phyloP scores from a whole-genome alignment of 768 basidiomycete genomes.

The Sistotremastrum suecicum region DNA sequence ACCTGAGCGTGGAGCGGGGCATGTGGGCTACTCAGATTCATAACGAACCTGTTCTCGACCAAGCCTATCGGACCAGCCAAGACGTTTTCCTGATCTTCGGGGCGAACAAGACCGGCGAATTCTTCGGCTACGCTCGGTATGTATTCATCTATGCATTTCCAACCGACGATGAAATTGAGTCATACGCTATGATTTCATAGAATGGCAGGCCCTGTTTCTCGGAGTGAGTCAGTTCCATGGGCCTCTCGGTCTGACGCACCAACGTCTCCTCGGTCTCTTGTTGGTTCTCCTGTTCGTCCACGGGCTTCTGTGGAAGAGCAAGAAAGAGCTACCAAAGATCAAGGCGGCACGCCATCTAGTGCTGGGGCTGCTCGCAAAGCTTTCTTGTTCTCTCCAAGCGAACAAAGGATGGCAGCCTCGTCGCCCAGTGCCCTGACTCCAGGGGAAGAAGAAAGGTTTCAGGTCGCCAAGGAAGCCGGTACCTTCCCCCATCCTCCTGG shows the following conservation, averaged over 20 bases:
- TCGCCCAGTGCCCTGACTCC: conserved; percentile 26
- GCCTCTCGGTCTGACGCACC: conserved; percentile 27
- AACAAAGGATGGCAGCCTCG: conserved; percentile 24
- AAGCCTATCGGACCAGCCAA: conserved; percentile 80
- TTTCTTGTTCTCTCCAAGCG: conserved; percentile 23
- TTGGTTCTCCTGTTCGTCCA: conserved; percentile 10
- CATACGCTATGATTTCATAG: conserved; percentile 20
- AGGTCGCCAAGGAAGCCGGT: too few species aligned
- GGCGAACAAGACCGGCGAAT: conserved; percentile 89
- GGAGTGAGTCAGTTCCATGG: conserved; percentile 43
- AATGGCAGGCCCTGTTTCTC: conserved; percentile 55
- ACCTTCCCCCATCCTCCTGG: too few species aligned
- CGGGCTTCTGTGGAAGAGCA: neutral
- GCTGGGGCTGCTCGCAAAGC: conserved; percentile 7
- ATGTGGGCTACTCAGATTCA: conserved; percentile 90
- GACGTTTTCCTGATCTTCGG: conserved; percentile 86
- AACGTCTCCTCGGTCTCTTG: conserved; percentile 16
- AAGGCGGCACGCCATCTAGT: neutral
- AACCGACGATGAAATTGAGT: neutral
- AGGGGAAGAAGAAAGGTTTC: neutral
- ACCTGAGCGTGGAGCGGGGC: conserved; percentile 63
- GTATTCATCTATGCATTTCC: conserved; percentile 9
- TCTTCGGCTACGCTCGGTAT: conserved; percentile 83
- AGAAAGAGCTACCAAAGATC: neutral
- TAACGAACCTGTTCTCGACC: conserved; percentile 83